Percentiles rank a stretch among this genome's conserved stretches.
Evolutionary conservation across 306 rosid genomes (phyloP).

Genomic region (Dryas octopetala): DNA sequence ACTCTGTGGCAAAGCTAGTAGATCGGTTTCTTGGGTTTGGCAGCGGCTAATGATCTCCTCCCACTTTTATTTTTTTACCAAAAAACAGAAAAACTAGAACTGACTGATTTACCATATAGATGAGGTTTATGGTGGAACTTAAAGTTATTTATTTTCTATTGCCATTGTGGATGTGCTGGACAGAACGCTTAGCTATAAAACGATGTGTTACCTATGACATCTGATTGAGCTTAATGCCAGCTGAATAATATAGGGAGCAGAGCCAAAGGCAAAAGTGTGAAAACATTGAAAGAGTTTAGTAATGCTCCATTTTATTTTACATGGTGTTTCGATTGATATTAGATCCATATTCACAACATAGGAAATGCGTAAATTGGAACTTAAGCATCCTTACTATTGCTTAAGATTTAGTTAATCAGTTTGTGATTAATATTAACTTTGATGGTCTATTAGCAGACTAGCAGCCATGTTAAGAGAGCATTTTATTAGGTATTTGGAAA

Average conservation of each 20-base stretch:
- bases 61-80: not conserved
- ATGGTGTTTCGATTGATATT: not conserved
- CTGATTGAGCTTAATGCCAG: not conserved
- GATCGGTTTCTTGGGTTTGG: constrained; percentile 57
- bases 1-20: constrained; percentile 58
- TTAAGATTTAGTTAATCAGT: no score
- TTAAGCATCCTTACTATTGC: no score
- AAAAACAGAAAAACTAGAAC: not conserved
- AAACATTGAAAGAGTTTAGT: not conserved
- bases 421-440: no score
- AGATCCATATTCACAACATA: not conserved
- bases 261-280: not conserved
- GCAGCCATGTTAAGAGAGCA: no score
- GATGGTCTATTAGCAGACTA: no score
- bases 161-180: not conserved
- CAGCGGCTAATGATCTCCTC: constrained; percentile 11
- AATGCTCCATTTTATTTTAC: not conserved
- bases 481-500: no score
- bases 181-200: not conserved
- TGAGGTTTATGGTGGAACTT: not conserved
- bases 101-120: not conserved
- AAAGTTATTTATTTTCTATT: not conserved
- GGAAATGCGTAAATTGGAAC: no score
- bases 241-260: not conserved
- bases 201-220: not conserved